Base-by-base conservation (phyloP, 176 grass and related monocot genomes). In the Lolium multiflorum region DNA sequence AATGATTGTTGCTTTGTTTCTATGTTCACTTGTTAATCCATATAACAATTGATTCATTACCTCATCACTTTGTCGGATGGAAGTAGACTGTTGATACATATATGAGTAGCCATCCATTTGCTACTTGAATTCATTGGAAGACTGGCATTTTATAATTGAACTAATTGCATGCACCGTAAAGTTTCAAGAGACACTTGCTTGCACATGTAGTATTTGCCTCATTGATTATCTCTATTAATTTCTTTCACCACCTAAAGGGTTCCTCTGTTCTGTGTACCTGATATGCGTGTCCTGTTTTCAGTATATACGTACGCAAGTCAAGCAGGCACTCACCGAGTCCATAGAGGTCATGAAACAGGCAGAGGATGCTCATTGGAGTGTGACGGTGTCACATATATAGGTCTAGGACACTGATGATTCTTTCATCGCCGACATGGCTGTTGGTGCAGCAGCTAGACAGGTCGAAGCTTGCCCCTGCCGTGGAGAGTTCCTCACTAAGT, bases 301-400 rank as follows among this genome's bases (percentile, higher is more conserved):
- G 31, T 67, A 28, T 10, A 80, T 86, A 81, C 87, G 69, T 86
- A 98, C 91, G 79, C 71, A 87, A 98, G 91, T 89, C 89, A 98
- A 78, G 93, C 95, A 39, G 96, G 93, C 68, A 95, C 93, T 98
- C 70, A 98, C 91, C 11, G 93, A 98, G 81, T 91, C 91, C 41
- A 94, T 98, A 89, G 96, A 98, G 89, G 91, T 92, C 71, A 91
- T 95, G 48, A 98, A 95, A 79, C 91, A 98, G 83, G 93, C 96
- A 62, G 92, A 98, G 75, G 93, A 95, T 90, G 88, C 89, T 78
- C 88, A 98, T 43, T 98, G 93, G 41, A 43, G 41, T 43, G 41
- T 7, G 7, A 43, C 0, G 41, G 41, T 43, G 41, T 43, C 41
- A 43, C 41, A 35, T 35, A 35, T 35, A 43, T 43, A 43, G 96